Evolutionary conservation across 2,329 filamentous ascomycete species (phyloP).

Genomic region (Pyrenochaeta sp.): DNA sequence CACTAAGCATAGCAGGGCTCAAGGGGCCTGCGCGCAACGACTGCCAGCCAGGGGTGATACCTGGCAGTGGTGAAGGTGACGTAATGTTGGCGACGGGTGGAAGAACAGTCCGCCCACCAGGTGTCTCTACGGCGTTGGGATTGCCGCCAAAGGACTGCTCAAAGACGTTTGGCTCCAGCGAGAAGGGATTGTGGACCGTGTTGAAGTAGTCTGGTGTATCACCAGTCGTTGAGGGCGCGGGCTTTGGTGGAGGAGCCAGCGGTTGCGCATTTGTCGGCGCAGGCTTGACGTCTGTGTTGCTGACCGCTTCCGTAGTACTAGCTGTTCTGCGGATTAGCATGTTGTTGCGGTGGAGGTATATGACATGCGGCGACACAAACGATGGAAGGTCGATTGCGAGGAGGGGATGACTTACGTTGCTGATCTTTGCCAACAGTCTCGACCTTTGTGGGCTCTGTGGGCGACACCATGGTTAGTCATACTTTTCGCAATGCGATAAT

Average conservation of each 20-base stretch:
- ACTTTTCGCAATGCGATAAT: slow-evolving; percentile 11
- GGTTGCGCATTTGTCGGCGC: slow-evolving; percentile 55
- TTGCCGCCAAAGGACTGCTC: slow-evolving; percentile 83
- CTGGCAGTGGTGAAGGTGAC: slow-evolving; percentile 82
- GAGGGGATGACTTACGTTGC: slow-evolving; percentile 28
- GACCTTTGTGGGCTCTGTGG: slow-evolving; percentile 35
- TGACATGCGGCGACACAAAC: slow-evolving; percentile 8
- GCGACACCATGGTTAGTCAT: slow-evolving; percentile 28
- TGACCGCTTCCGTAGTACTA: slow-evolving; percentile 29
- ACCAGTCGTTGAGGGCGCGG: slow-evolving; percentile 49
- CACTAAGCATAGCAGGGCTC: slow-evolving; percentile 96
- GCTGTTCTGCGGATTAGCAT: slow-evolving; percentile 30
- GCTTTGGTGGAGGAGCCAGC: slow-evolving; percentile 63
- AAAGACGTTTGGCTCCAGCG: slow-evolving; percentile 93
- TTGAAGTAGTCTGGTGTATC: slow-evolving; percentile 62
- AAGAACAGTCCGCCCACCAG: slow-evolving; percentile 75
- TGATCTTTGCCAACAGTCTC: slow-evolving; percentile 33
- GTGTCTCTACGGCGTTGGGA: slow-evolving; percentile 70
- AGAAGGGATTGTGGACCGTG: slow-evolving; percentile 63
- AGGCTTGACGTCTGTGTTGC: slow-evolving; percentile 38
- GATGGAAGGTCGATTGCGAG: slow-evolving; percentile 2
- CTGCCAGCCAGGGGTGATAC: slow-evolving; percentile 81
- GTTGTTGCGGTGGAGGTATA: slow-evolving; percentile 8
- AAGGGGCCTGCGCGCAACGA: slow-evolving; percentile 91
- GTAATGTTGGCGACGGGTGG: slow-evolving; percentile 91